Evolutionary conservation across 2,329 filamentous ascomycete species (phyloP), one percentile per base, ranked within the genome.

Genomic region (Phaeosphaeriaceae sp.): DNA sequence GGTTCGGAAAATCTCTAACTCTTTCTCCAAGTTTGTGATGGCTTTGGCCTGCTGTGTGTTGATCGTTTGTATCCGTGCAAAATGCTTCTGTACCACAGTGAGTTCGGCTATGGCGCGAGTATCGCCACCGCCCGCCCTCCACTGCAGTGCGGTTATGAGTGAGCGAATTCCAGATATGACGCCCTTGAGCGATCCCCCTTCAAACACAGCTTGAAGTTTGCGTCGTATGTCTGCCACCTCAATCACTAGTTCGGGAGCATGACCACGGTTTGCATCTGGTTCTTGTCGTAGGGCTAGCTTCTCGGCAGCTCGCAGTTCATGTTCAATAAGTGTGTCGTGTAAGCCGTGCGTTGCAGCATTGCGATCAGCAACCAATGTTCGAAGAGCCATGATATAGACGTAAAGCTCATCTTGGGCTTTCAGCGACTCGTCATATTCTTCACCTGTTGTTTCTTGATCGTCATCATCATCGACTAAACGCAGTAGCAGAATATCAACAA

Each of bases 401-500:
- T 93, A 90, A 34, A 97, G 83, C 67, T 95, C 86, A 53, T 97
- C 93, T 73, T 97, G 93, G 37, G 87, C 83, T 69, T 90, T 90
- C 0, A 92, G 90, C 0, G 93, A 96, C 26, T 89, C 84, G 59
- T 91, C 89, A 55, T 96, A 94, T 69, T 97, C 94, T 50, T 97
- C 88, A 18, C 94, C 94, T 9, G 91, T 93, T 2, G 86, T 82
- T 49, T 96, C 90, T 8, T 82, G 74, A n/a, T 77, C 78, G 13
- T 76, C 75, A 33, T 96, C 91, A 64, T 94, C 86, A 60, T 97
- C 94, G 15, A 97, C 85, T 1, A 97, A 79, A 0, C 90, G 85
- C 52, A 86, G 82, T 9, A 89, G 75, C 8, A 97, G 79, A 16
- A 93, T 82, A 45, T 88, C 81, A 15, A 90, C 81, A 50, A 92